Evolutionary conservation across 176 grass and related monocot genomes (phyloP).

Genomic region (Oryza meyeriana): DNA sequence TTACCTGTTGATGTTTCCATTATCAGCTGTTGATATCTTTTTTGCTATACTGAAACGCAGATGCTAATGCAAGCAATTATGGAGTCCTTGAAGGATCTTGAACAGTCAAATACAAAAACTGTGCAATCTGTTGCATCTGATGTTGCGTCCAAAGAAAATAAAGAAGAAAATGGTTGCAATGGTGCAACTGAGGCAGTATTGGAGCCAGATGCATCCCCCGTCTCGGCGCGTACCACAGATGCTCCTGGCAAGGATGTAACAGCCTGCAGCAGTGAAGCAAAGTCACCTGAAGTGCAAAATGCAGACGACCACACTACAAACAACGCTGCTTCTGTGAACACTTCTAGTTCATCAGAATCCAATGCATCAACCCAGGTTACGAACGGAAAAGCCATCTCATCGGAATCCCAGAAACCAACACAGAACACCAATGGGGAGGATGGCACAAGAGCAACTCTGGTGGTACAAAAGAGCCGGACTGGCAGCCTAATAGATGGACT

Average conservation of each 20-base stretch:
- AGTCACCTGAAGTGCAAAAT: conserved; percentile 11
- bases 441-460: conserved; percentile 84
- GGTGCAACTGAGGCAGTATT: conserved; percentile 10
- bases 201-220: conserved; percentile 30
- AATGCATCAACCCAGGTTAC: conserved; percentile 18
- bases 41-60: conserved; percentile 38
- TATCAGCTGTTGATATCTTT: background rate
- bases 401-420: conserved; percentile 37
- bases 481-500: conserved; percentile 78
- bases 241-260: conserved; percentile 14
- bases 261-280: conserved; percentile 24
- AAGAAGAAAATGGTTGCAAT: conserved; percentile 15
- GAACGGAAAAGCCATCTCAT: conserved; percentile 17
- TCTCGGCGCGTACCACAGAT: background rate
- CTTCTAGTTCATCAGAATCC: conserved; percentile 18
- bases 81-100: conserved; percentile 80
- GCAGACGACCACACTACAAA: conserved; percentile 9
- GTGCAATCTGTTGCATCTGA: conserved; percentile 29
- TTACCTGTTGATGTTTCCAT: background rate
- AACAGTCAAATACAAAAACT: conserved; percentile 53
- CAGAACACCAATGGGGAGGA: conserved; percentile 38
- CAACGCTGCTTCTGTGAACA: background rate
- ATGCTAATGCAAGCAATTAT: conserved; percentile 96
- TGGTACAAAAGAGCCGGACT: conserved; percentile 68
- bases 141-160: conserved; percentile 36